Conservation (phyloP, 2,329 filamentous ascomycete genomes). For the Parastagonospora nodorum region DNA sequence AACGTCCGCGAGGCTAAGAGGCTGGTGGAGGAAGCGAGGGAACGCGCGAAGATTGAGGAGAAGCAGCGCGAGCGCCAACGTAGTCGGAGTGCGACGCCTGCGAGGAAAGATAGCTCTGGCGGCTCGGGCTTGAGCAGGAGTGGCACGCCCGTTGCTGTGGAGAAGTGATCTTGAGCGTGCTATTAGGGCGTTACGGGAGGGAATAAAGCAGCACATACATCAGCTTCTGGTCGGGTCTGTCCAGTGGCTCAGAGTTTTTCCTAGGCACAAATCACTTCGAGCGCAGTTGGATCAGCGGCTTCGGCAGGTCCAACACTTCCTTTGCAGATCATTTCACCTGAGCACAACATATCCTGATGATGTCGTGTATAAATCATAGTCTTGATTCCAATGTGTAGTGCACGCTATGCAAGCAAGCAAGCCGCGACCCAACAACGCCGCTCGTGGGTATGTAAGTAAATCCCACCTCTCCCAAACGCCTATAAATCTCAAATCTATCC, state of each 20-base stretch:
- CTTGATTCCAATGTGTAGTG: no score
- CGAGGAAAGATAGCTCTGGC: constrained; percentile 25
- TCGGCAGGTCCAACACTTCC: no score
- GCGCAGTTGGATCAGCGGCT: no score
- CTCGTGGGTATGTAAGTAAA: no score
- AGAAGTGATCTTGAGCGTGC: not conserved
- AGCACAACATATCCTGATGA: no score
- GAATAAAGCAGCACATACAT: not conserved
- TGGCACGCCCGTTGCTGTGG: constrained; percentile 22
- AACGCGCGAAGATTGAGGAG: constrained; percentile 38
- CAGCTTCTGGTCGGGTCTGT: no score
- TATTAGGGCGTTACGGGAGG: not conserved
- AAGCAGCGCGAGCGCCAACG: constrained; percentile 30
- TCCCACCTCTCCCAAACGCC: not conserved
- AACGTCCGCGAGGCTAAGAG: constrained; percentile 40
- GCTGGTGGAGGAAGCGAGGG: constrained; percentile 42
- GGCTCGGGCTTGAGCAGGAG: constrained; percentile 24
- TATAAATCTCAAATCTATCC: not conserved
- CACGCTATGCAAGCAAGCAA: no score
- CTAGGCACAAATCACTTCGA: no score
- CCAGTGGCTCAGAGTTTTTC: no score
- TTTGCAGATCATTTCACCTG: no score
- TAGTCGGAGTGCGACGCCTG: constrained; percentile 32
- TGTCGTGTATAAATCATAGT: no score
- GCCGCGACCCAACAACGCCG: no score